A percentile compares a stretch with the other conserved stretches of the same genome.
phyloP scores from a whole-genome alignment of 2,329 filamentous ascomycete genomes.

The Monilinia laxa region DNA sequence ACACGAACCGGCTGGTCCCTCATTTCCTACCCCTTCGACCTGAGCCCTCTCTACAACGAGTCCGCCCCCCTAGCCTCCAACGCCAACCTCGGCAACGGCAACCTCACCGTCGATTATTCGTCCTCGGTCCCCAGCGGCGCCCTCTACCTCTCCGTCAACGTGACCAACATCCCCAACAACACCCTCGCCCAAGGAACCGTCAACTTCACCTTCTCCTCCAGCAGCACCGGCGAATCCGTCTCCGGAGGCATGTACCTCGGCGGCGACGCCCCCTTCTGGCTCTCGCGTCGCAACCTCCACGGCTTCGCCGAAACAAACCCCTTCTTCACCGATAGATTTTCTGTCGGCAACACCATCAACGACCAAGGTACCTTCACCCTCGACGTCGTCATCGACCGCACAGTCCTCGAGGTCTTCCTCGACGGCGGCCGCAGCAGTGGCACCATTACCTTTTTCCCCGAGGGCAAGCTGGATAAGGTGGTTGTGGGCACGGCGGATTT shows the following conservation, averaged over 20 bases:
- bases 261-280: slow-evolving; percentile 51
- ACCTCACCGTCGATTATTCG: slow-evolving; percentile 51
- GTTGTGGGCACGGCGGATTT: slow-evolving; percentile 33
- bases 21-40: slow-evolving; percentile 51
- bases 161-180: slow-evolving; percentile 45
- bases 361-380: slow-evolving; percentile 39
- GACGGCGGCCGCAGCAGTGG: slow-evolving; percentile 51
- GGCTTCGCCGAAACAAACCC: slow-evolving; percentile 48
- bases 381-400: slow-evolving; percentile 53
- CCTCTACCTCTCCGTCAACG: slow-evolving; percentile 54
- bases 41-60: slow-evolving; percentile 48
- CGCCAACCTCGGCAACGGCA: slow-evolving; percentile 49
- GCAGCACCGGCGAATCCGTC: slow-evolving; percentile 50
- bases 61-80: slow-evolving; percentile 45
- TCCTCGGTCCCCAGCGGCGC: slow-evolving; percentile 48
- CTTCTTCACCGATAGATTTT: slow-evolving; percentile 57
- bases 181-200: slow-evolving; percentile 40
- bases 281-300: slow-evolving; percentile 50
- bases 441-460: slow-evolving; percentile 53
- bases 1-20: slow-evolving; percentile 53
- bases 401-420: slow-evolving; percentile 55
- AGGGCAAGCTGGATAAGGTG: slow-evolving; percentile 40
- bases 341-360: slow-evolving; percentile 30
- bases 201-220: slow-evolving; percentile 55
- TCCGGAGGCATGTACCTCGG: slow-evolving; percentile 51